Evolutionary conservation across 352 stramenopile genomes (phyloP).

Genomic region (Pythium dissotocum): DNA sequence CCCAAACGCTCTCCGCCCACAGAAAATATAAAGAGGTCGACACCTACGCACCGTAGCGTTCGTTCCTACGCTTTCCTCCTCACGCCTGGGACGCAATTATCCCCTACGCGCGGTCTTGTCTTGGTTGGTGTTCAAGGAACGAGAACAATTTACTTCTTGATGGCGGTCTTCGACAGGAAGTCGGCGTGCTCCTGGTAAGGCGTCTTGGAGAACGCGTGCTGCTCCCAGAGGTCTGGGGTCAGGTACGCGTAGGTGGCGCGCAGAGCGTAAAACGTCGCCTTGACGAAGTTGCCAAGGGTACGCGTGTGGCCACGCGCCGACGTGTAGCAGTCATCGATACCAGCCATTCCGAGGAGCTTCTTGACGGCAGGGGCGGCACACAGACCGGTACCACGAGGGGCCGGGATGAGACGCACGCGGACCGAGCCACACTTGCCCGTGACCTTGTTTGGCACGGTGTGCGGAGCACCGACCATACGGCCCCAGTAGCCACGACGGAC

Average conservation of each 20-base stretch:
- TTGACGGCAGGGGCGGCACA: conserved; percentile 98
- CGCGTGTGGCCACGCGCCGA: conserved; percentile 96
- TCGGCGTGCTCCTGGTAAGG: conserved; percentile 99
- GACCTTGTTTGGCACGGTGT: conserved; percentile 99
- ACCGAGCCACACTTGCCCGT: conserved; percentile 99
- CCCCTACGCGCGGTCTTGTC: conserved; percentile 10
- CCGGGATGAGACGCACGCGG: conserved; percentile 98
- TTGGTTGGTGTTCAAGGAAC: conserved; percentile 22
- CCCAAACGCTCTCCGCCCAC: conserved; percentile 72
- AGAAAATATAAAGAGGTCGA: conserved; percentile 76
- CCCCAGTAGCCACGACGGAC: conserved; percentile 99
- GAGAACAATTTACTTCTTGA: conserved; percentile 83
- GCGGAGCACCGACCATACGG: conserved; percentile 91
- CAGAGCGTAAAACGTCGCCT: conserved; percentile 99
- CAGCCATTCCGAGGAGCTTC: conserved; percentile 99
- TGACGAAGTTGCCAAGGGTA: conserved; percentile 99
- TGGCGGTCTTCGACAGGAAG: conserved; percentile 97
- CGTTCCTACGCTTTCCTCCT: conserved; percentile 83
- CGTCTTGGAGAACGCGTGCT: conserved; percentile 90
- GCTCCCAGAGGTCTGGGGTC: conserved; percentile 98
- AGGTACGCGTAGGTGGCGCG: conserved; percentile 98
- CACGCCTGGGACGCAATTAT: conserved; percentile 24
- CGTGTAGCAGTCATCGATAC: conserved; percentile 98
- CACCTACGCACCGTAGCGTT: conserved; percentile 91
- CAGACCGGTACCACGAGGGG: conserved; percentile 98